Evolutionary conservation across 306 rosid genomes (phyloP).

Genomic region (Casuarina equisetifolia): DNA sequence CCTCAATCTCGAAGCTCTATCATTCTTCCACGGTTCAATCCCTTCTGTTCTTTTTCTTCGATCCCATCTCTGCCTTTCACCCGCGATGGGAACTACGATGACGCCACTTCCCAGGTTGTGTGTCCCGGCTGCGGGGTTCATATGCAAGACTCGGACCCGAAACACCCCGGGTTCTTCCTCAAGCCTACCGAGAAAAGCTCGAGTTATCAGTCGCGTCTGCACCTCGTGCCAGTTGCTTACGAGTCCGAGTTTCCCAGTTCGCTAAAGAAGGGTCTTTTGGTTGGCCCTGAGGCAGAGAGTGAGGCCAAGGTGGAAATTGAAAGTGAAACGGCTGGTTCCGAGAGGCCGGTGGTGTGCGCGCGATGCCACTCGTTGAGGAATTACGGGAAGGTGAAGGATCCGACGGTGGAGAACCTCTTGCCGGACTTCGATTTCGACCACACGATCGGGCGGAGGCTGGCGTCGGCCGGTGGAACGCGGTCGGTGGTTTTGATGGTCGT

Average conservation of each 20-base stretch:
- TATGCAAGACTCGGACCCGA: constrained; percentile 70
- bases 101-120: constrained; percentile 41
- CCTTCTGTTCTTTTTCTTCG: constrained; percentile 30
- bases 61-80: constrained; percentile 32
- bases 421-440: constrained; percentile 91
- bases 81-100: constrained; percentile 88
- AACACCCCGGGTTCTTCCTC: constrained; percentile 78
- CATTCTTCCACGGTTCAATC: neutral
- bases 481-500: constrained; percentile 85
- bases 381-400: constrained; percentile 88
- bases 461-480: constrained; percentile 54
- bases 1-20: constrained; percentile 13
- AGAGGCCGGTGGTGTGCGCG: constrained; percentile 76
- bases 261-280: constrained; percentile 64
- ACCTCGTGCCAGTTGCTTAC: constrained; percentile 53
- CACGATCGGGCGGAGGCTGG: constrained; percentile 79
- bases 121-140: constrained; percentile 94
- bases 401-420: constrained; percentile 72
- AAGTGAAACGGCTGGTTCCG: constrained; percentile 20
- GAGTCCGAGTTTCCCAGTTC: constrained; percentile 70
- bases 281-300: constrained; percentile 39
- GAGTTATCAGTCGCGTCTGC: constrained; percentile 43
- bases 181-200: constrained; percentile 70
- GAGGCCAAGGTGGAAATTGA: constrained; percentile 18
- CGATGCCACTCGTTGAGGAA: constrained; percentile 92